Percentiles rank a stretch among this genome's conserved stretches.
phyloP scores from a whole-genome alignment of 2,329 filamentous ascomycete species.

The Fonsecaea monophora region DNA sequence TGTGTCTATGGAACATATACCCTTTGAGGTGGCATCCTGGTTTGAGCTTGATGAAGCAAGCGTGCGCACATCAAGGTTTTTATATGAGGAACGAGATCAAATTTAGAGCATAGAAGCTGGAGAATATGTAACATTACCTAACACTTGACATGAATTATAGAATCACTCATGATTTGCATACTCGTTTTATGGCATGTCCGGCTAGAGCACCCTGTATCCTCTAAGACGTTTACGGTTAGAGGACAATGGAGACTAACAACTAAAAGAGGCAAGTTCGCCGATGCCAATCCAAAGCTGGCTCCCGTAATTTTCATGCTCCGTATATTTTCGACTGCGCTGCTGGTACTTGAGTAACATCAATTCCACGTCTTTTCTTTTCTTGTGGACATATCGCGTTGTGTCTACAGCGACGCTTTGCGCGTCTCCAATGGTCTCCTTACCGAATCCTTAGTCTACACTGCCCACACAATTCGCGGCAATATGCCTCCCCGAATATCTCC shows the following conservation, averaged over 20 bases:
- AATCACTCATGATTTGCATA: background rate
- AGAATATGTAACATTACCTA: background rate
- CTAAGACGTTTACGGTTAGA: too few relatives aligned
- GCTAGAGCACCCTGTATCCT: too few relatives aligned
- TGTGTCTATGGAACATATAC: background rate
- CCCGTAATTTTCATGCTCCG: background rate
- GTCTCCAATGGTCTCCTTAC: background rate
- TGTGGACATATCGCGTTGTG: background rate
- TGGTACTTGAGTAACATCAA: background rate
- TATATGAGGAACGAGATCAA: background rate
- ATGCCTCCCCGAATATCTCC: conserved; percentile 38
- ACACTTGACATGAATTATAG: background rate
- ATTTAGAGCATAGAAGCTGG: background rate
- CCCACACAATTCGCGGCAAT: background rate
- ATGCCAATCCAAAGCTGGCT: background rate
- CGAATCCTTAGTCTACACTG: background rate
- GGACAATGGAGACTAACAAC: background rate
- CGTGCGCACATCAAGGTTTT: background rate
- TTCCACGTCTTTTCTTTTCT: background rate
- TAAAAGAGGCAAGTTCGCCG: background rate
- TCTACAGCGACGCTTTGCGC: background rate
- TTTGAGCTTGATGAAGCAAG: background rate
- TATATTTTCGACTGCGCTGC: background rate
- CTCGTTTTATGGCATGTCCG: too few relatives aligned
- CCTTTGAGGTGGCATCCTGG: background rate